Evolutionary conservation across 2,329 filamentous ascomycete species (phyloP).

Genomic region (Cercospora zeina): DNA sequence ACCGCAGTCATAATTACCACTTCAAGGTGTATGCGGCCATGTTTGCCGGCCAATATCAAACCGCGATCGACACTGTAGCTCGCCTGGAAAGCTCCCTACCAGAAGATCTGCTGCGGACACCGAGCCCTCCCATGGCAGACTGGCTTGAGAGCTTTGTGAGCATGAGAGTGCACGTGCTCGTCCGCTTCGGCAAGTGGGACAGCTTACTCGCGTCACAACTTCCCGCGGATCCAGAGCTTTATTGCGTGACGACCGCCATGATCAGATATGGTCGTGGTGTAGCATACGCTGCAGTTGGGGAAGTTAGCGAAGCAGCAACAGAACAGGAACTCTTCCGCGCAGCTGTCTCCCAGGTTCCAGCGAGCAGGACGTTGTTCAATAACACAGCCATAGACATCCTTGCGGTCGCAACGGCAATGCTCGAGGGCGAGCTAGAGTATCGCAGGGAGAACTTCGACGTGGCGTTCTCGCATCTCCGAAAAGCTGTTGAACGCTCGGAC

Average conservation of each 20-base stretch:
- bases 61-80: slow-evolving; percentile 62
- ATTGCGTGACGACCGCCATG: slow-evolving; percentile 69
- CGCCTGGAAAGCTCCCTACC: slow-evolving; percentile 64
- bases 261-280: slow-evolving; percentile 68
- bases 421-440: slow-evolving; percentile 73
- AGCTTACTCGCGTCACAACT: slow-evolving; percentile 61
- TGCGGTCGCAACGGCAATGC: slow-evolving; percentile 60
- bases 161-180: slow-evolving; percentile 66
- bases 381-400: slow-evolving; percentile 67
- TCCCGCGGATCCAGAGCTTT: slow-evolving; percentile 61
- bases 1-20: slow-evolving; percentile 72
- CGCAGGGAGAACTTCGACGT: slow-evolving; percentile 58
- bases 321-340: slow-evolving; percentile 55
- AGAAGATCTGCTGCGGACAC: slow-evolving; percentile 61
- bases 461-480: slow-evolving; percentile 55
- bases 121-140: slow-evolving; percentile 73
- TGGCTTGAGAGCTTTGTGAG: slow-evolving; percentile 72
- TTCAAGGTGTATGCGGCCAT: slow-evolving; percentile 76
- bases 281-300: slow-evolving; percentile 61
- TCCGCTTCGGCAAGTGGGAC: slow-evolving; percentile 72
- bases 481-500: slow-evolving; percentile 61
- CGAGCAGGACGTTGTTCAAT: slow-evolving; percentile 66
- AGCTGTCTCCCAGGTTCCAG: slow-evolving; percentile 56
- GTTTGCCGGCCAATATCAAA: slow-evolving; percentile 66
- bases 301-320: slow-evolving; percentile 56